These are phyloP conservation scores for Colletotrichum lupini DNA, from an alignment of 2,329 filamentous ascomycete genomes.

Conservation along the genomic window DNA sequence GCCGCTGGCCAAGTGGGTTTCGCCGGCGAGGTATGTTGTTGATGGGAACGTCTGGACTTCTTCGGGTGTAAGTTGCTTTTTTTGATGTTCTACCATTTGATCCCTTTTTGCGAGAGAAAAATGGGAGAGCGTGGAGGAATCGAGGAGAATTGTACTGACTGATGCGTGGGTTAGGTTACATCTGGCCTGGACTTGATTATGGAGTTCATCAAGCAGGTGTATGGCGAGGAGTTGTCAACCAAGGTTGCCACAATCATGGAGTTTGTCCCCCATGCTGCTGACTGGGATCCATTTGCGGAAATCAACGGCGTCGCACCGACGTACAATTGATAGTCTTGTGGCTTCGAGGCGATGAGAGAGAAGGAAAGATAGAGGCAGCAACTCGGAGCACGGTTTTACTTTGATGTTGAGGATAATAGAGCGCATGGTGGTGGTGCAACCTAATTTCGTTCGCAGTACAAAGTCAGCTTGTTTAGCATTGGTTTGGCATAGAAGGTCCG, in stretches of 20 bases:
- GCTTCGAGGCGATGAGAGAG: not conserved
- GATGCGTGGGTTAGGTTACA: slow-evolving; percentile 42
- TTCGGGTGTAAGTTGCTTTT: slow-evolving; percentile 58
- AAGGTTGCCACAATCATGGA: slow-evolving; percentile 62
- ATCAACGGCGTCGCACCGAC: slow-evolving; percentile 41
- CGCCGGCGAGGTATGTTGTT: slow-evolving; percentile 70
- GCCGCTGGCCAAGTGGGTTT: slow-evolving; percentile 68
- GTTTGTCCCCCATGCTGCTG: slow-evolving; percentile 53
- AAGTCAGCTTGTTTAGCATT: not conserved
- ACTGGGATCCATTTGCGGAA: slow-evolving; percentile 44
- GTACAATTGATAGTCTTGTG: not conserved
- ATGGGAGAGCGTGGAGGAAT: not conserved
- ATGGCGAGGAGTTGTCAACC: slow-evolving; percentile 59
- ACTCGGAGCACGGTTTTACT: not conserved
- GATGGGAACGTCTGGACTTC: slow-evolving; percentile 76
- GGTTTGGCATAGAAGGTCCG: no score
- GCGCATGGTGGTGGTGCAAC: not conserved
- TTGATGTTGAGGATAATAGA: not conserved
- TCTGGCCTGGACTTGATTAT: slow-evolving; percentile 50
- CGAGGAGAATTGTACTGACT: not conserved
- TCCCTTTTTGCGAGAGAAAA: not conserved
- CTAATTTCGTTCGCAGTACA: not conserved
- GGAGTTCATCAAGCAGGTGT: slow-evolving; percentile 54
- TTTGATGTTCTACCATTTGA: not conserved
- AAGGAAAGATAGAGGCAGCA: not conserved